Evolutionary conservation across 2,329 filamentous ascomycete genomes (phyloP), one percentile per base, ranked within the genome.

Genomic region (Cladosporium sp.): DNA sequence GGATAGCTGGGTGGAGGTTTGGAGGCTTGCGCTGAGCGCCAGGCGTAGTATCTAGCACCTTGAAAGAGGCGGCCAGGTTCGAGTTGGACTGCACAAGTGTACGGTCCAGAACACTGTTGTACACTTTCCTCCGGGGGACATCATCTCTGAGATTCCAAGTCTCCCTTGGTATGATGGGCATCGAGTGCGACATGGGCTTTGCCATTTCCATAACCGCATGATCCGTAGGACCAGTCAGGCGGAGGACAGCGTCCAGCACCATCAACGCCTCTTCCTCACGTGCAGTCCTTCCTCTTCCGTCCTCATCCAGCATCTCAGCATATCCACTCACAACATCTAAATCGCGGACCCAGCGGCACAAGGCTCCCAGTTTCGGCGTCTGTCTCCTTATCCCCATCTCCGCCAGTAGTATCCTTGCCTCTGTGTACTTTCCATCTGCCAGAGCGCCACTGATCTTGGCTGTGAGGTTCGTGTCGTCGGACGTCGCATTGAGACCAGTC

Each of bases 341-440:
- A 72, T 90, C 88, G 66, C 89, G 84, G 4, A 91, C 89, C 89
- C 89, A 92, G 65, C 89, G 86, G 75, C 88, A 91, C 8, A 91
- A 77, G 1, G 89, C 88, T 24, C 89, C 89, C 0, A 91, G 78
- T 70, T 90, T 90, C 0, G 89, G 89, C 21, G 85, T 83, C 68
- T 91, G 84, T 3, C 82, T 80, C n/a, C 88, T 81, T 21, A 91
- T 87, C 34, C 85, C 83, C 89, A 91, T 91, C 78, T 91, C 89
- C 0, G 88, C 85, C 1, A 92, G 82, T 15, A 90, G 74, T 18
- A 91, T 83, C 61, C 83, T 83, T 5, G 88, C 88, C n/a, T 91
- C 88, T 11, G 81, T 82, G 69, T 88, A 89, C 72, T 87, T 86
- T 59, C 83, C 87, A 74, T 91, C 89, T 26, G 85, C 83, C 0